These are phyloP conservation scores for Lipomyces kockii DNA, from an alignment of 805 yeast genomes.

Conservation along the genomic window DNA sequence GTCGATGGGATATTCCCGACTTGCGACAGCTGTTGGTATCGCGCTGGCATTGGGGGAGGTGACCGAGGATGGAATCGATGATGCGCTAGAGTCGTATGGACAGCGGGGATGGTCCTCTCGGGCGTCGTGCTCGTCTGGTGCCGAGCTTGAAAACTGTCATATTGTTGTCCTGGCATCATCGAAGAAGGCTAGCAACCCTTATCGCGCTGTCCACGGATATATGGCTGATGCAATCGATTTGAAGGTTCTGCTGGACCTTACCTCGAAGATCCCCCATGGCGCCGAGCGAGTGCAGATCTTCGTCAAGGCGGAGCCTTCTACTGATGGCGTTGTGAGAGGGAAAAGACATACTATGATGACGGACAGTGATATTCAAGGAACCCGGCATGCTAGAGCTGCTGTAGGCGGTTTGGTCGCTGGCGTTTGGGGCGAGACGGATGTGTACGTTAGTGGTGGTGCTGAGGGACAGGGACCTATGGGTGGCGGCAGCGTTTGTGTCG, in stretches of 20 bases:
- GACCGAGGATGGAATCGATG: constrained; percentile 21
- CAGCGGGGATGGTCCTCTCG: constrained; percentile 35
- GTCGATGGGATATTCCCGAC: constrained; percentile 38
- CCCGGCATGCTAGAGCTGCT: constrained; percentile 38
- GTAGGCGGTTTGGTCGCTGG: constrained; percentile 36
- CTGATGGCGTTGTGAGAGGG: constrained; percentile 36
- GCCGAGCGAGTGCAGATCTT: constrained; percentile 34
- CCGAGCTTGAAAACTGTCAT: constrained; percentile 36
- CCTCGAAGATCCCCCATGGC: constrained; percentile 26
- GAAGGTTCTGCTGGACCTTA: constrained; percentile 25
- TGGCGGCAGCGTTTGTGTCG: constrained; percentile 37
- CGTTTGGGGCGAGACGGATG: constrained; percentile 36
- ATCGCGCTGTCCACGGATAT: constrained; percentile 36
- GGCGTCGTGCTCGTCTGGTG: constrained; percentile 37
- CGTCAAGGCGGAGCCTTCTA: constrained; percentile 36
- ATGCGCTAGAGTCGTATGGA: constrained; percentile 34
- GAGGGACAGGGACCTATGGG: constrained; percentile 39
- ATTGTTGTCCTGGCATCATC: constrained; percentile 32
- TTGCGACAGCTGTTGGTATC: constrained; percentile 36
- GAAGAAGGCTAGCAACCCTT: constrained; percentile 32
- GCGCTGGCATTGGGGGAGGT: constrained; percentile 36
- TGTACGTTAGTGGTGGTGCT: constrained; percentile 35
- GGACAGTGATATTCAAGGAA: constrained; percentile 36
- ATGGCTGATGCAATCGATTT: constrained; percentile 37
- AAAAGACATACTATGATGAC: constrained; percentile 37